phyloP scores from a whole-genome alignment of 306 rosid genomes.

The Sechiopsis laciniata region DNA sequence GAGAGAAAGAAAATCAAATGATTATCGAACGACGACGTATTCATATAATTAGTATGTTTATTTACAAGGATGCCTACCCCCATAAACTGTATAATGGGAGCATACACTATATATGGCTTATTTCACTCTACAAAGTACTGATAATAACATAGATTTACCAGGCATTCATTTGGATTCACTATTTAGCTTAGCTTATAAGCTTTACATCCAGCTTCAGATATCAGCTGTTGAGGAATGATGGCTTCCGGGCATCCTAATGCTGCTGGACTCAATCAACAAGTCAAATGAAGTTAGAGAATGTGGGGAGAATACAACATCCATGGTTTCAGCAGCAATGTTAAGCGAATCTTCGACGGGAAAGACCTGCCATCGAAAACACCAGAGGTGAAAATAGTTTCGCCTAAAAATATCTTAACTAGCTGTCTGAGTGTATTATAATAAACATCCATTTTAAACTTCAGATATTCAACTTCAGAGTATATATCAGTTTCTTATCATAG shows the following conservation, averaged over 20 bases:
- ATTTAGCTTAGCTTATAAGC: not conserved
- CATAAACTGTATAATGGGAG: not conserved
- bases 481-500: not conserved
- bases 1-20: not conserved
- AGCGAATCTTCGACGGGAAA: slow-evolving; percentile 36
- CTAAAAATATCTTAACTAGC: not conserved
- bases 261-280: slow-evolving; percentile 44
- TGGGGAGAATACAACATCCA: slow-evolving; percentile 40
- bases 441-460: too few species aligned
- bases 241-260: slow-evolving; percentile 33
- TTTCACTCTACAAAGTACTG: not conserved
- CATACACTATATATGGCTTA: not conserved
- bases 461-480: not conserved
- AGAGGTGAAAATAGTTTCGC: not conserved
- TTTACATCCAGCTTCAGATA: slow-evolving; percentile 26
- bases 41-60: not conserved
- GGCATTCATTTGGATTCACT: not conserved
- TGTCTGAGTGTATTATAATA: too few species aligned
- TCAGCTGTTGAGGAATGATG: slow-evolving; percentile 40
- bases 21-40: not conserved
- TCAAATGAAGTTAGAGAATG: slow-evolving; percentile 69
- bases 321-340: slow-evolving; percentile 41
- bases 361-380: slow-evolving; percentile 41
- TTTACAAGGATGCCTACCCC: not conserved
- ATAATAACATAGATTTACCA: not conserved